phyloP scores from a whole-genome alignment of 75 land plant species.

The Azolla pinnata region DNA sequence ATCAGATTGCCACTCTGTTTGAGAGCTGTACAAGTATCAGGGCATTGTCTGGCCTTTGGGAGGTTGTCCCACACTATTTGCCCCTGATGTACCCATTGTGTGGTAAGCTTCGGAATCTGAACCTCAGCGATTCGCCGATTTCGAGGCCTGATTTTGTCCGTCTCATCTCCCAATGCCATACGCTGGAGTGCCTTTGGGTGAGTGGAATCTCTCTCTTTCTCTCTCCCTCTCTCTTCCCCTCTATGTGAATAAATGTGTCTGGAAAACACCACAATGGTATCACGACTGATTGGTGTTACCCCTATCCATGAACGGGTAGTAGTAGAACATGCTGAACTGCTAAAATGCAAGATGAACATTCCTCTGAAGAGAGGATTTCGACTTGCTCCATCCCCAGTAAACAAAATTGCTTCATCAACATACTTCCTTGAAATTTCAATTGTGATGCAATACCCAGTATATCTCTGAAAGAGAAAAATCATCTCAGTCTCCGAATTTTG shows the following conservation, averaged over 20 bases:
- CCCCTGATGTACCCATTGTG: constrained; percentile 48
- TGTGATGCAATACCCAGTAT: too few relatives aligned
- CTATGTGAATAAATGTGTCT: not conserved
- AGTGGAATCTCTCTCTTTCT: constrained; percentile 7
- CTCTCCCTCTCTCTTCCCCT: constrained; percentile 1
- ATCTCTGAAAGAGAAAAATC: too few relatives aligned
- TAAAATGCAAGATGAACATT: too few relatives aligned
- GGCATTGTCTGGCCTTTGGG: constrained; percentile 62
- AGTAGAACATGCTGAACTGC: too few relatives aligned
- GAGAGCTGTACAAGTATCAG: constrained; percentile 31
- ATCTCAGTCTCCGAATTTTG: too few relatives aligned
- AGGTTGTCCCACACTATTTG: constrained; percentile 32
- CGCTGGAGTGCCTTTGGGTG: constrained; percentile 65
- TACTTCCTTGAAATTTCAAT: too few relatives aligned
- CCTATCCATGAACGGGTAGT: too few relatives aligned
- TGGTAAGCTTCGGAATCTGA: constrained; percentile 47
- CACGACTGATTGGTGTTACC: too few relatives aligned
- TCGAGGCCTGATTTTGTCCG: constrained; percentile 37
- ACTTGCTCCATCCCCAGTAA: too few relatives aligned
- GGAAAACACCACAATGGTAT: too few relatives aligned
- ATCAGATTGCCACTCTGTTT: constrained; percentile 32
- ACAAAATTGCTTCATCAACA: too few relatives aligned
- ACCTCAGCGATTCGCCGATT: constrained; percentile 60
- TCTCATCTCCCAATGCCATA: constrained; percentile 45
- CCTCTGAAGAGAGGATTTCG: too few relatives aligned